Conservation (phyloP, 106 monocot genomes). For the Hemerocallis citrina region DNA sequence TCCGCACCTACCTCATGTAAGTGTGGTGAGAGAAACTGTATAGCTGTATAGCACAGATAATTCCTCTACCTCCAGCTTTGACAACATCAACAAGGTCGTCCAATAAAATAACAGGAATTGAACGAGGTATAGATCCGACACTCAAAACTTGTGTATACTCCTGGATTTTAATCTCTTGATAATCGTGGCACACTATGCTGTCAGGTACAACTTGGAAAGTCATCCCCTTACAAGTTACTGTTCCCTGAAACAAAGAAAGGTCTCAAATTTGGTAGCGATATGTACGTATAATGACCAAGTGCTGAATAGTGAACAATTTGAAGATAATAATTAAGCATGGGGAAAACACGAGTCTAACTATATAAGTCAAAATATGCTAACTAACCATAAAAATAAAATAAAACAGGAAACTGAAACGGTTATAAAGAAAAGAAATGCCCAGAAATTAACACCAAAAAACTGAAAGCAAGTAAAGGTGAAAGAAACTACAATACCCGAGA, state of each 20-base stretch:
- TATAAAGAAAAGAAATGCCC: not conserved
- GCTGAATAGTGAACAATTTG: not conserved
- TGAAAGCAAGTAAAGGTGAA: conserved; percentile 1
- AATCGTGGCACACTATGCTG: conserved; percentile 89
- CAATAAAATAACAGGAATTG: conserved; percentile 84
- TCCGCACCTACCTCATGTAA: no score
- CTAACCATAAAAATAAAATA: not conserved
- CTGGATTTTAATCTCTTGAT: conserved; percentile 97
- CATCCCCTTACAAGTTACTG: conserved; percentile 61
- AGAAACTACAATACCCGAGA: conserved; percentile 50
- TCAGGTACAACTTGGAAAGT: conserved; percentile 63
- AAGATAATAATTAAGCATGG: not conserved
- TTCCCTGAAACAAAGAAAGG: conserved; percentile 25
- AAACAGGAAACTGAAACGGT: not conserved
- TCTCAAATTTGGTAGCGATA: not conserved
- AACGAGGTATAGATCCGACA: conserved; percentile 95
- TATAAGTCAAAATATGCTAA: not conserved
- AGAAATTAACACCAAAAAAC: not conserved
- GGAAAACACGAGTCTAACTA: not conserved
- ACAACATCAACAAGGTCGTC: conserved; percentile 96
- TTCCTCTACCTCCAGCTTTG: conserved; percentile 88
- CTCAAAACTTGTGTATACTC: conserved; percentile 81
- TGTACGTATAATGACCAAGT: not conserved
- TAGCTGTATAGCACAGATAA: not conserved
- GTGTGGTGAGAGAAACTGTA: not conserved